Evolutionary conservation across 2,329 filamentous ascomycete genomes (phyloP), one percentile per base, ranked within the genome.

Genomic region (Clonostachys byssicola): DNA sequence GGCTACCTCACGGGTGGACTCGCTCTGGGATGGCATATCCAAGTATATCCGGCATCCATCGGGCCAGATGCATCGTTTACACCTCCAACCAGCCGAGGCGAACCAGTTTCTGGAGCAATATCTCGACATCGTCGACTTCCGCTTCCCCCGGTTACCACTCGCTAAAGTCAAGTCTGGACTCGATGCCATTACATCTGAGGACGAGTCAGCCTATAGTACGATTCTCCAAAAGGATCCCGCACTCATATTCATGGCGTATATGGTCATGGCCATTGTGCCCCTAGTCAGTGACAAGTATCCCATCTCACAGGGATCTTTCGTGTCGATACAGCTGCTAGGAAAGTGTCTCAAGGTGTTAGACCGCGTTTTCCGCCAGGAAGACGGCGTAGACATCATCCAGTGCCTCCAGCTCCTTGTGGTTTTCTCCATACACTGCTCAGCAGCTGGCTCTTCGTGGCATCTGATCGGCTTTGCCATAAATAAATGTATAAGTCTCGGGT

Each of bases 391-490:
- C 23, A 47, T 52, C 17, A 52, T 52, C 10, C 47, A 52, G 34
- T 52, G 50, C 38, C 46, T 52, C 5, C 50, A 50, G 34, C 43
- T 52, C 9, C 43, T 52, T 12, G 43, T 48, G 17, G 46, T 52
- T 20, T 39, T 52, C 10, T 46, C 50, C 33, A 48, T 52, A n/a
- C 50, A 52, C 20, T 52, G 47, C 23, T 52, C 50, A 6, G 43
- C 50, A 4, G 50, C 50, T 5, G 50, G 50, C 12, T 52, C 50
- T 2, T 30, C 50, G 5, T 52, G 50, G 50, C 50, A 52, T 23
- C 44, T 52, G 6, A 43, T 50, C n/a, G 50, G 50, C 8, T 52
- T 52, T 34, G 50, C 50, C 16, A 47, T 52, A 45, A 52, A 47
- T 23, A 50, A 50, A 20, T 50, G 45, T 20, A 47, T 50, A 20